phyloP scores from a whole-genome alignment of 1,139 yeast species.

The Saccharomyces hybrid region DNA sequence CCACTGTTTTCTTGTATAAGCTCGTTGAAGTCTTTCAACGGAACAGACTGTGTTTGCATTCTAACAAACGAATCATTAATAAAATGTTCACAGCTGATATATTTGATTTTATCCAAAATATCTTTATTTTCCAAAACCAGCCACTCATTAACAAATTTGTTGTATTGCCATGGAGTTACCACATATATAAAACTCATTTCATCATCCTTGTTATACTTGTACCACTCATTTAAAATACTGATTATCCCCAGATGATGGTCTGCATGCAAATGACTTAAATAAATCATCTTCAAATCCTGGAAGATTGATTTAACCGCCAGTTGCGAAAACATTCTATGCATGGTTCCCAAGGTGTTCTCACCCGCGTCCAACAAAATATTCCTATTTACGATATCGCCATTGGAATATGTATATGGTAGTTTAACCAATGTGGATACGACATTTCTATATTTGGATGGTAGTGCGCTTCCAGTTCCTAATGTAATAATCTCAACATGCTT shows the following conservation, averaged over 20 bases:
- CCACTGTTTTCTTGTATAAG: slow-evolving; percentile 5
- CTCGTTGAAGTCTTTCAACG: slow-evolving; percentile 22
- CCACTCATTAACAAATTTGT: slow-evolving; percentile 67
- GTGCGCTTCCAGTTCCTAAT: slow-evolving; percentile 89
- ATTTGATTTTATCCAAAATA: slow-evolving; percentile 42
- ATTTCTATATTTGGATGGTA: slow-evolving; percentile 79
- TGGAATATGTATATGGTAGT: slow-evolving; percentile 41
- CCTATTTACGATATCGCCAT: slow-evolving; percentile 35
- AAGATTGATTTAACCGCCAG: slow-evolving; percentile 35
- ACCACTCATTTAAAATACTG: slow-evolving; percentile 66
- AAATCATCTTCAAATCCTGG: slow-evolving; percentile 55
- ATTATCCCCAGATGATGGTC: slow-evolving; percentile 90
- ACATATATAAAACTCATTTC: slow-evolving; percentile 41
- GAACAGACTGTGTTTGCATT: slow-evolving; percentile 27
- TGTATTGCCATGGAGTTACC: slow-evolving; percentile 70
- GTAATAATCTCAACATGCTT: slow-evolving; percentile 66
- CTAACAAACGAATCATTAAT: slow-evolving; percentile 29
- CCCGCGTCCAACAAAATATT: slow-evolving; percentile 79
- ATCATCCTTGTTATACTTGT: slow-evolving; percentile 32
- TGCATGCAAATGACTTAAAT: slow-evolving; percentile 88
- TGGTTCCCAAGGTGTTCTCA: slow-evolving; percentile 76
- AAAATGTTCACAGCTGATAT: slow-evolving; percentile 65
- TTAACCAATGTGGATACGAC: slow-evolving; percentile 74
- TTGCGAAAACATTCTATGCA: slow-evolving; percentile 55
- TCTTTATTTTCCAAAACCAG: slow-evolving; percentile 42